Evolutionary conservation across 768 basidiomycete genomes (phyloP), one percentile per base, ranked within the genome.

Genomic region (Pisolithus microcarpus): DNA sequence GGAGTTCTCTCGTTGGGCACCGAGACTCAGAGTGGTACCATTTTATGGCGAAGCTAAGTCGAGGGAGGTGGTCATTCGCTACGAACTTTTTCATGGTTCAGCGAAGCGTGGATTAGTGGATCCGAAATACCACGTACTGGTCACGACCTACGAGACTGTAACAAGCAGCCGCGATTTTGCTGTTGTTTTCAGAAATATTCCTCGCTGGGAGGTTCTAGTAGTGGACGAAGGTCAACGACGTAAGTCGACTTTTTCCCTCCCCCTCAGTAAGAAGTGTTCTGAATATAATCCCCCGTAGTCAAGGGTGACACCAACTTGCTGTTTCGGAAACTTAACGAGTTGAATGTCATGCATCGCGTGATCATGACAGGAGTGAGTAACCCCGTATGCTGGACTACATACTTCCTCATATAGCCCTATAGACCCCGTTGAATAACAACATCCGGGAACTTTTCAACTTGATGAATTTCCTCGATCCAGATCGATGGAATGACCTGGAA

Each of bases 381-480:
- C 26, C 43, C 3, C 24, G n/a, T 44, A 24, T 50, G 8, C 28
- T 16, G 23, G 34, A 37, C 11, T 18, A 9, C 16, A 36, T 34
- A 24, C 21, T 26, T 43, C 28, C 36, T 49, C 6, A 6, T 48
- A 19, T 31, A 37, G 38, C 37, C 37, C 36, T 18, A 52, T n/a
- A 91, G 78, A 98, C 96, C 0, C 95, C 95, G 0, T 67, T 98
- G 52, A 98, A 98, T 68, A 98, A 98, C 72, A 98, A 97, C 62
- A 86, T 99, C 21, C 79, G 91, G 43, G 96, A 99, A 68, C 69
- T 99, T 23, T 95, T 98, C 75, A 98, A 94, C 65, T 75, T 99
- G 39, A 92, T 99, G 84, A 90, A 92, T 65, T 98, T 98, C 72
- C 78, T 98, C 16, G 90, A 93, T 63, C 81, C 87, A 5, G 57